phyloP scores from a whole-genome alignment of 1,284 basidiomycete genomes.

The Fomitiporia mediterranea region DNA sequence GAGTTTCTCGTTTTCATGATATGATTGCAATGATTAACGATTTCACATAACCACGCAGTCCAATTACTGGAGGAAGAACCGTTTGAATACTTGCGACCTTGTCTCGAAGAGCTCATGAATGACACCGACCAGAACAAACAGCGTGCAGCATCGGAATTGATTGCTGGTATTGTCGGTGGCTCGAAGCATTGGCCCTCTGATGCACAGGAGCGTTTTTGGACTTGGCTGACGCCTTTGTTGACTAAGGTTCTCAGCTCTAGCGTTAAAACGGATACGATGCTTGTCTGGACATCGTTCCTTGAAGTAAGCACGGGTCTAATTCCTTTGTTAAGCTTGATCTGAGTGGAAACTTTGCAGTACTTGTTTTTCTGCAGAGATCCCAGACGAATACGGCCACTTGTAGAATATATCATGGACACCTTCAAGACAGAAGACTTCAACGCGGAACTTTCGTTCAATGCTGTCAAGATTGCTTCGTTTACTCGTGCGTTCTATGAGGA shows the following conservation, averaged over 20 bases:
- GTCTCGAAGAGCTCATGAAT: slow-evolving; percentile 48
- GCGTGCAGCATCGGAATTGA: slow-evolving; percentile 81
- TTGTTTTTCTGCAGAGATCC: slow-evolving; percentile 80
- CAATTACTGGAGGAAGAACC: slow-evolving; percentile 67
- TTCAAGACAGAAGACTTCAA: slow-evolving; percentile 68
- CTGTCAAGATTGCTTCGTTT: slow-evolving; percentile 54
- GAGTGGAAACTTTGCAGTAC: slow-evolving; percentile 41
- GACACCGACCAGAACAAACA: slow-evolving; percentile 78
- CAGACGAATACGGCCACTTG: slow-evolving; percentile 73
- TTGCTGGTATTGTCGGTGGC: slow-evolving; percentile 80
- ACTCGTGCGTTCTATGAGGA: slow-evolving; percentile 67
- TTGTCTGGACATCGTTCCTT: slow-evolving; percentile 66
- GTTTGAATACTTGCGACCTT: slow-evolving; percentile 49
- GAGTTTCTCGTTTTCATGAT: slow-evolving; percentile 26
- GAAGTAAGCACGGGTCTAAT: slow-evolving; percentile 47
- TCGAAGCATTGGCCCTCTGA: slow-evolving; percentile 84
- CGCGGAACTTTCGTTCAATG: slow-evolving; percentile 71
- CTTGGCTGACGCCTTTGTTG: slow-evolving; percentile 74
- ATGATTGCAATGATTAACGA: neutral
- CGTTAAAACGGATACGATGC: slow-evolving; percentile 61
- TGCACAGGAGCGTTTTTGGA: slow-evolving; percentile 71
- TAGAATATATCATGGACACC: slow-evolving; percentile 66
- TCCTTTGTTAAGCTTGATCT: neutral
- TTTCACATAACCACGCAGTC: slow-evolving; percentile 36
- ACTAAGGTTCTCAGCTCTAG: slow-evolving; percentile 61